Evolutionary conservation across 2,329 filamentous ascomycete species (phyloP).

Genomic region (Penicillium capsulatum): DNA sequence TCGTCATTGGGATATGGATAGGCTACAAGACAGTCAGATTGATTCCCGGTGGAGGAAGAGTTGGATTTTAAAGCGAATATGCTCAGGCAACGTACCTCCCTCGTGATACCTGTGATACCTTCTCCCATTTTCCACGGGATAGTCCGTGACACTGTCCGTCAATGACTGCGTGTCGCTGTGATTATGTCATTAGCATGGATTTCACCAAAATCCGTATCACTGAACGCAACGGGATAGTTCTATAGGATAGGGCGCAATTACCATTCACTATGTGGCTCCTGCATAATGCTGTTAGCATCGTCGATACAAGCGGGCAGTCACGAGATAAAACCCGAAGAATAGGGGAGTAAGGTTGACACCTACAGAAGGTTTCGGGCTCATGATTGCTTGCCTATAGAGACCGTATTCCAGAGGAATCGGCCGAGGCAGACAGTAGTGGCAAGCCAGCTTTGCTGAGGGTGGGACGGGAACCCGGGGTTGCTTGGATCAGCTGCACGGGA

Average conservation of each 20-base stretch:
- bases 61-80: not conserved
- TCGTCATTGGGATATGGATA: slow-evolving; percentile 52
- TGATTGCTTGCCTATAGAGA: slow-evolving; percentile 9
- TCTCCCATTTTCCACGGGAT: slow-evolving; percentile 42
- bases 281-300: slow-evolving; percentile 20
- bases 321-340: slow-evolving; percentile 1
- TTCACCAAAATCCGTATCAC: not conserved
- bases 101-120: slow-evolving; percentile 46
- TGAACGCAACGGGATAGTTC: no score
- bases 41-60: slow-evolving; percentile 14
- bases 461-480: slow-evolving; percentile 3
- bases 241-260: no score
- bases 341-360: no score
- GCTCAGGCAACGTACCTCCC: slow-evolving; percentile 32
- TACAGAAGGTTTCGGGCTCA: slow-evolving; percentile 18
- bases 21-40: no score
- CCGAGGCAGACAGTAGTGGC: slow-evolving; percentile 7
- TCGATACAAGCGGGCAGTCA: not conserved
- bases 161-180: slow-evolving; percentile 41
- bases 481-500: not conserved
- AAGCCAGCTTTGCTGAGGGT: slow-evolving; percentile 12
- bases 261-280: slow-evolving; percentile 26
- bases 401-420: slow-evolving; percentile 5
- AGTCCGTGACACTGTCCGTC: slow-evolving; percentile 43
- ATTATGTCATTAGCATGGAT: not conserved